A percentile compares a stretch with the other conserved stretches of the same genome.
Conservation (phyloP, 371 early-diverging fungal species). For the Rhizopus sp. region DNA sequence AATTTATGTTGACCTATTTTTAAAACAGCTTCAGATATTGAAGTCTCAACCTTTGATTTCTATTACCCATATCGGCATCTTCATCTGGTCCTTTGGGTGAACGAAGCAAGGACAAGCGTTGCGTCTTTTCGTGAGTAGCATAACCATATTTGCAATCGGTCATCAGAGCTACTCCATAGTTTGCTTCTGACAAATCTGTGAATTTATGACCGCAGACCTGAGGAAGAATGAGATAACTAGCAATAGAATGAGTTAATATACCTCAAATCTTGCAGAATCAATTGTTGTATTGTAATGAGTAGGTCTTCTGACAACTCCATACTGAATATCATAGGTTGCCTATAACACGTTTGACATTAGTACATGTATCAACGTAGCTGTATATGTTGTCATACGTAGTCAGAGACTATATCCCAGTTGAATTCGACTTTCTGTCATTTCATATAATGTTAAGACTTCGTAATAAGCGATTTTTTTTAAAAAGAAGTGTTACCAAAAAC, state of each 20-base stretch:
- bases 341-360: conserved; percentile 8
- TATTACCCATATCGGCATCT: conserved; percentile 63
- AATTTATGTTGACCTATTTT: conserved; percentile 68
- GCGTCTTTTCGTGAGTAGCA: conserved; percentile 79
- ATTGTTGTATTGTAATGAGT: conserved; percentile 93
- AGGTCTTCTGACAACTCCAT: conserved; percentile 89
- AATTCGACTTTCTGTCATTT: conserved; percentile 84
- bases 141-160: conserved; percentile 94
- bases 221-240: not conserved
- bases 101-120: conserved; percentile 83
- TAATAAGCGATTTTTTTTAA: not conserved
- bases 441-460: not conserved
- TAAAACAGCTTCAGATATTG: not conserved
- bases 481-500: conserved; percentile 57
- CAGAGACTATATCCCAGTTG: conserved; percentile 79
- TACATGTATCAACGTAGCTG: not conserved
- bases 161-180: conserved; percentile 92
- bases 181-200: conserved; percentile 91
- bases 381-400: conserved; percentile 50
- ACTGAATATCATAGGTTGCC: conserved; percentile 96
- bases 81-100: conserved; percentile 84
- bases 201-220: conserved; percentile 90
- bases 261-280: conserved; percentile 82
- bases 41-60: not conserved
- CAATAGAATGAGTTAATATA: conserved; percentile 7